Percentiles rank a stretch among this genome's conserved stretches.
Evolutionary conservation across 345 rosid species (phyloP).

Genomic region (Eucalyptus brandiana): DNA sequence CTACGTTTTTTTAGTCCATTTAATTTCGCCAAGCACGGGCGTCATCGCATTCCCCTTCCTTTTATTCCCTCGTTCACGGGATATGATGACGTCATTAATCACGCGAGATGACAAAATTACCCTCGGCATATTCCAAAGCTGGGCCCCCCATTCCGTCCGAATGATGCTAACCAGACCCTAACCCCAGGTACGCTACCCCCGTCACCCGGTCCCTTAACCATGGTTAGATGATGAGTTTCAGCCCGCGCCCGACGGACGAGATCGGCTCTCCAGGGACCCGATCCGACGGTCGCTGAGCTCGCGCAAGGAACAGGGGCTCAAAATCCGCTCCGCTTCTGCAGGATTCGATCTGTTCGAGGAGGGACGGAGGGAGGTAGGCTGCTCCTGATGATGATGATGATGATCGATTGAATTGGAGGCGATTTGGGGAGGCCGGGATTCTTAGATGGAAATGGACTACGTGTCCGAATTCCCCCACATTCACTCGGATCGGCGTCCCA

Average conservation of each 20-base stretch:
- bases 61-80: too few species aligned
- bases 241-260: background rate
- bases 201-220: background rate
- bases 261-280: background rate
- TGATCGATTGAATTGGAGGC: background rate
- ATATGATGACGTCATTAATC: background rate
- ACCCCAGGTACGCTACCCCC: background rate
- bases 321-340: background rate
- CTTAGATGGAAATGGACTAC: constrained; percentile 38
- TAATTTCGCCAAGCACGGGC: background rate
- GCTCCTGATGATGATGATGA: too few species aligned
- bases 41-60: background rate
- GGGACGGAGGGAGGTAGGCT: too few species aligned
- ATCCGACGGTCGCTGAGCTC: constrained; percentile 3
- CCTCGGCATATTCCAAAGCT: background rate
- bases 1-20: background rate
- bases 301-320: background rate
- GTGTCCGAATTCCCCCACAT: constrained; percentile 27
- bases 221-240: background rate
- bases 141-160: background rate
- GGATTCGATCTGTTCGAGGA: background rate
- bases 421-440: background rate
- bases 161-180: background rate
- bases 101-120: background rate
- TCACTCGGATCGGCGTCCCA: constrained; percentile 56